phyloP scores from a whole-genome alignment of 306 rosid genomes.

The Lupinus albus region DNA sequence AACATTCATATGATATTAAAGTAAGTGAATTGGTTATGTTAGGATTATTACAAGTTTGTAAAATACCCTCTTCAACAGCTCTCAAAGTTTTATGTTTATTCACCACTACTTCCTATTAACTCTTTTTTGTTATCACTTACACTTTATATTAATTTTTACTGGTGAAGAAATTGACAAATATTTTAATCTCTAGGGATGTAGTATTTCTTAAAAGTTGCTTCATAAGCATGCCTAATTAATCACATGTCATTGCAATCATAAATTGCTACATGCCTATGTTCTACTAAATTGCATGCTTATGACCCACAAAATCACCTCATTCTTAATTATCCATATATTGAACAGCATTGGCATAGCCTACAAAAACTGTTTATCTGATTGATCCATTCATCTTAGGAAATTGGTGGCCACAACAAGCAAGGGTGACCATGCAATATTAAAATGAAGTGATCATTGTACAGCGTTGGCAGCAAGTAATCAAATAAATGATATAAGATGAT shows the following conservation, averaged over 20 bases:
- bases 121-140: no score
- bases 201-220: constrained; percentile 36
- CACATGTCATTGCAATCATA: constrained; percentile 33
- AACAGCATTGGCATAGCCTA: constrained; percentile 4
- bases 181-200: constrained; percentile 31
- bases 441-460: no score
- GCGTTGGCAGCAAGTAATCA: no score
- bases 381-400: constrained; percentile 20
- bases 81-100: background rate
- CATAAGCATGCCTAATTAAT: constrained; percentile 56
- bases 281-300: constrained; percentile 41
- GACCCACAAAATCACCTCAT: constrained; percentile 47
- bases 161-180: background rate
- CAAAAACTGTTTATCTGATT: background rate
- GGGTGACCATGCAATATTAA: constrained; percentile 25
- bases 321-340: constrained; percentile 41
- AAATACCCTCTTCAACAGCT: no score
- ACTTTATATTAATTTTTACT: constrained; percentile 3
- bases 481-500: no score
- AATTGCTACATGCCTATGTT: constrained; percentile 33
- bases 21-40: no score
- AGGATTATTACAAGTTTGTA: no score
- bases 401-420: background rate
- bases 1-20: no score
- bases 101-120: background rate